Evolutionary conservation across 2,329 filamentous ascomycete genomes (phyloP), one percentile per base, ranked within the genome.

Genomic region (Pyrenophora seminiperda): DNA sequence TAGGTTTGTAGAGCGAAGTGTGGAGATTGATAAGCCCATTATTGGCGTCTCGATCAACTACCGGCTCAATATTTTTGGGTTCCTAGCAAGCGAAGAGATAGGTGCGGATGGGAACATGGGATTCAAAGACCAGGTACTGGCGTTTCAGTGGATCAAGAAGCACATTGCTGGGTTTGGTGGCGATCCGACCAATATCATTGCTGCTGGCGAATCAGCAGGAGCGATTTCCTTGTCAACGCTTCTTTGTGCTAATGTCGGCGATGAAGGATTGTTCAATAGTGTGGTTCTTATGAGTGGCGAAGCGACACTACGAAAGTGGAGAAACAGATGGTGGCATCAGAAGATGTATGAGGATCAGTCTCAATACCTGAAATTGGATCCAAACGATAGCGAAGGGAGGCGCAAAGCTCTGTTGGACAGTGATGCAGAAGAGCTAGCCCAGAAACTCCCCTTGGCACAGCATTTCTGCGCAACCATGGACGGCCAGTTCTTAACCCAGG

Each of bases 171-270:
- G 68, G 0, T 76, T 77, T 50, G 73, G 74, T n/a, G 74, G 75
- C 7, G 67, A 76, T 54, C 59, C 71, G 3, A 53, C 53, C 7
- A 67, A 71, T 33, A 56, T 76, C 2, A 76, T 72, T 1, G 61
- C 75, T 2, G 66, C 75, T 11, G 79, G 79, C 7, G 75, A 81
- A 56, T 78, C 75, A 33, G 77, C 78, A 2, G 80, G 79, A 24
- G 78, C 66, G 6, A 74, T 68, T 15, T 60, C 59, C 5, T 33
- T 70, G 32, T 66, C 62, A 13, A 66, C 62, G 10, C 40, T 70
- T 24, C 50, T 70, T 5, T 68, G 63, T 47, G 63, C 58, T 19
- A 51, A 68, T 39, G 50, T 62, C n/a, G 62, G 60, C 5, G n/a
- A 40, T 3, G 51, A 60, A 18, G 54, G 50, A 6, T 38, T 70